phyloP scores from a whole-genome alignment of 2,329 filamentous ascomycete species.

The Neofusicoccum ribis region DNA sequence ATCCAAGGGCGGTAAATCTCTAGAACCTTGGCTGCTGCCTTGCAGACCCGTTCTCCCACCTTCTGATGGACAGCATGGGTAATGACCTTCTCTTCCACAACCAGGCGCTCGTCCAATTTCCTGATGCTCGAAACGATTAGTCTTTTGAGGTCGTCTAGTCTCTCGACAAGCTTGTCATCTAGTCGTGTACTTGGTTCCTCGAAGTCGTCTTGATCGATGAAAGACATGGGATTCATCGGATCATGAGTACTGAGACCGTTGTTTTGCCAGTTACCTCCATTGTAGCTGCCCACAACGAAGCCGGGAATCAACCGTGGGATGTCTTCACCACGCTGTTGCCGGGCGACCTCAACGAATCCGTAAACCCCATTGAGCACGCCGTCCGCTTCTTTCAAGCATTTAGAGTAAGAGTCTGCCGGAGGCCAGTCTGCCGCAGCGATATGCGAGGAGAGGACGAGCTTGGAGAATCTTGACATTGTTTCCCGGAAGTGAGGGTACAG shows the following conservation, averaged over 20 bases:
- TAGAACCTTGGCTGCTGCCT: constrained; percentile 74
- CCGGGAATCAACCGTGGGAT: constrained; percentile 92
- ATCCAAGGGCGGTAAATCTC: constrained; percentile 91
- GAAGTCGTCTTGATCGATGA: constrained; percentile 83
- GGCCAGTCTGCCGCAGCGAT: constrained; percentile 97
- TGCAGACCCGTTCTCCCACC: constrained; percentile 80
- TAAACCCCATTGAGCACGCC: constrained; percentile 92
- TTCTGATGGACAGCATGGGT: constrained; percentile 75
- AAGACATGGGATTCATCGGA: constrained; percentile 64
- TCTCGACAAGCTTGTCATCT: constrained; percentile 75
- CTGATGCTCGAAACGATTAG: constrained; percentile 83
- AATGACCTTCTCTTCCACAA: constrained; percentile 76
- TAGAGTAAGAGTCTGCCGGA: constrained; percentile 87
- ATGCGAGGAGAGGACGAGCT: constrained; percentile 94
- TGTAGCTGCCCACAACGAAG: constrained; percentile 82
- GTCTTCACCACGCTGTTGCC: constrained; percentile 88
- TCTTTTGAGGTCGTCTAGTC: constrained; percentile 81
- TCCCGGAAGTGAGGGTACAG: constrained; percentile 96
- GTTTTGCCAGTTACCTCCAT: constrained; percentile 83
- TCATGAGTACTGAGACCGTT: constrained; percentile 66
- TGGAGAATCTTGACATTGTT: constrained; percentile 99
- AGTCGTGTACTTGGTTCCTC: constrained; percentile 78
- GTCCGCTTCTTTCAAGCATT: constrained; percentile 96
- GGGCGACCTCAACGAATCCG: constrained; percentile 92
- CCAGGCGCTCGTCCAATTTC: constrained; percentile 80